phyloP scores from a whole-genome alignment of 148 eudicot genomes.

The Vaccinium vitisidaea region DNA sequence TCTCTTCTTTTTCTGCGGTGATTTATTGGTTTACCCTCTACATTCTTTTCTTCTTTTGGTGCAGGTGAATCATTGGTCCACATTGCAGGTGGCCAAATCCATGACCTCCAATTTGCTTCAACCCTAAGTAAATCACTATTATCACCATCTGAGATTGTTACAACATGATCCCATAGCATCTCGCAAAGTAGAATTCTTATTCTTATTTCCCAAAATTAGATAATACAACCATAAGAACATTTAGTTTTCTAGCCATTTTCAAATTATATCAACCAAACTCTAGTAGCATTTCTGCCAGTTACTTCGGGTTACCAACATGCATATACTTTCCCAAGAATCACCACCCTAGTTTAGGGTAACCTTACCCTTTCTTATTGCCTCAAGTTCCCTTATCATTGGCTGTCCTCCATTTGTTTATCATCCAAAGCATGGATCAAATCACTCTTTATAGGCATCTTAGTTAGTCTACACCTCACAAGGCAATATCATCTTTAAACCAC shows the following conservation, averaged over 20 bases:
- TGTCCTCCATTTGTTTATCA: neutral
- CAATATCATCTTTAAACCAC: neutral
- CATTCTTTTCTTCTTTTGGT: neutral
- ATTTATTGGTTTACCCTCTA: neutral
- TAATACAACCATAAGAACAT: neutral
- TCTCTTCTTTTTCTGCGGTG: neutral
- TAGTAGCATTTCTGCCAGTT: neutral
- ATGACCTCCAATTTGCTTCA: neutral
- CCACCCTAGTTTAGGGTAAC: neutral
- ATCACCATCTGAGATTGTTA: neutral
- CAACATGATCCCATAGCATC: neutral
- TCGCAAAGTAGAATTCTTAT: neutral
- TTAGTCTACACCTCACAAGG: slow-evolving; percentile 1
- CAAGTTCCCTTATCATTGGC: neutral
- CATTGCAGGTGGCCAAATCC: slow-evolving; percentile 7
- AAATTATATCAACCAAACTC: neutral
- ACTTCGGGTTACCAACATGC: neutral
- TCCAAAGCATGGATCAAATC: neutral
- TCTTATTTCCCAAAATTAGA: neutral
- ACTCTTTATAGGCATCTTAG: neutral
- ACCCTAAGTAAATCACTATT: neutral
- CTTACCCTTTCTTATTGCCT: neutral
- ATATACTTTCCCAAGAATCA: neutral
- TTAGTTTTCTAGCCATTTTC: neutral
- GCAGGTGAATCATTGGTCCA: neutral